Conservation (phyloP, 2,329 filamentous ascomycete genomes). For the Lachnellula suecica region DNA sequence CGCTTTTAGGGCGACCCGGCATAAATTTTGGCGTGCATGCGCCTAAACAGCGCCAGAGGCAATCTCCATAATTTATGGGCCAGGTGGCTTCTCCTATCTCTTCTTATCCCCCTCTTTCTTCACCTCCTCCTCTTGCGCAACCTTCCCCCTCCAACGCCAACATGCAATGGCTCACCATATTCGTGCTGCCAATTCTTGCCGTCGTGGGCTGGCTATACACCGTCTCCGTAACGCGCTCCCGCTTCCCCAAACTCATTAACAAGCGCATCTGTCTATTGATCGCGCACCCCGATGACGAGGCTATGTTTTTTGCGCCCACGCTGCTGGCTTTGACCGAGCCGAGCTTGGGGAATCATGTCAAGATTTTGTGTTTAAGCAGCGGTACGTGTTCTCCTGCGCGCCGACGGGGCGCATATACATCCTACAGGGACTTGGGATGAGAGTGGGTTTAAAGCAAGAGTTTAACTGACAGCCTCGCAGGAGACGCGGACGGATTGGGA, state of each 20-base stretch:
- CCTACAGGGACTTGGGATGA: neutral
- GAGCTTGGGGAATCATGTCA: conserved; percentile 82
- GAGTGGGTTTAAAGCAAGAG: neutral
- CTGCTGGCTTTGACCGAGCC: conserved; percentile 81
- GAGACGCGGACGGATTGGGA: conserved; percentile 84
- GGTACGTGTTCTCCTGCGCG: conserved; percentile 47
- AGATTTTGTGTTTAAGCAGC: conserved; percentile 89
- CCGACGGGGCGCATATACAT: neutral
- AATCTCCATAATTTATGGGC: neutral
- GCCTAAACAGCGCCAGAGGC: neutral
- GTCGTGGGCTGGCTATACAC: conserved; percentile 37
- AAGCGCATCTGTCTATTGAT: conserved; percentile 92
- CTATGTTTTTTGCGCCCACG: conserved; percentile 97
- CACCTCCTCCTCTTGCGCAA: neutral
- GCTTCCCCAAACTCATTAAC: conserved; percentile 68
- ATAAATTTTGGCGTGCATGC: no score
- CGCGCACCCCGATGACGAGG: conserved; percentile 96
- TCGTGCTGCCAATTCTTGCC: conserved; percentile 38
- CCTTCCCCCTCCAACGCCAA: conserved; percentile 3
- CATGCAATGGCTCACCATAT: conserved; percentile 30
- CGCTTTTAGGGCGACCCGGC: neutral
- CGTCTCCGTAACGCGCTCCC: conserved; percentile 36
- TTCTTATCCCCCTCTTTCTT: neutral
- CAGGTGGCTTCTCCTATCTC: conserved; percentile 10
- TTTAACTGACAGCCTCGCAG: conserved; percentile 40